phyloP scores from a whole-genome alignment of 1,139 yeast species.

The Nakaseomyces sp. region DNA sequence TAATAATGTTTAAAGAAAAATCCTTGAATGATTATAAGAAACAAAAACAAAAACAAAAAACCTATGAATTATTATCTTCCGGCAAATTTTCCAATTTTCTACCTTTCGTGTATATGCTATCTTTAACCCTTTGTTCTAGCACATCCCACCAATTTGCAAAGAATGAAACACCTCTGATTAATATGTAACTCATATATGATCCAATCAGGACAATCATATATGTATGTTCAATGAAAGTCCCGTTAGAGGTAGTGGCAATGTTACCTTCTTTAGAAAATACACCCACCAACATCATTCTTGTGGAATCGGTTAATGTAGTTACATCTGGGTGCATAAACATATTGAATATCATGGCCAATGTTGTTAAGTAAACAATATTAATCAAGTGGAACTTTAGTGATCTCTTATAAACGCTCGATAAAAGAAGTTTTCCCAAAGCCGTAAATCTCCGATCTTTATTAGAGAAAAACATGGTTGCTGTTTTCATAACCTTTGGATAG shows the following conservation, averaged over 20 bases:
- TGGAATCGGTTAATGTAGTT: not conserved
- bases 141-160: constrained; percentile 17
- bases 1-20: not conserved
- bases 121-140: constrained; percentile 40
- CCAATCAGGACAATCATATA: not conserved
- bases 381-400: constrained; percentile 1
- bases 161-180: constrained; percentile 3
- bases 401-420: not conserved
- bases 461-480: not conserved
- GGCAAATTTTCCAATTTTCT: constrained; percentile 51
- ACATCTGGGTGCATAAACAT: not conserved
- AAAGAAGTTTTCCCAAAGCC: not conserved
- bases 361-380: not conserved
- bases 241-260: not conserved
- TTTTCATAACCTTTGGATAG: not conserved
- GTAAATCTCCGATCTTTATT: not conserved
- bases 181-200: not conserved
- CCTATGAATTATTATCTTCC: constrained; percentile 8
- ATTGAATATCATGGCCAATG: not conserved
- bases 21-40: not conserved
- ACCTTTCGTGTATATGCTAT: constrained; percentile 53
- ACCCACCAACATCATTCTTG: not conserved
- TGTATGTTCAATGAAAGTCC: constrained; percentile 1
- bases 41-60: not conserved
- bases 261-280: not conserved